Evolutionary conservation across 2,329 filamentous ascomycete genomes (phyloP), one percentile per base, ranked within the genome.

Genomic region (Calonectria pseudoreteaudii): DNA sequence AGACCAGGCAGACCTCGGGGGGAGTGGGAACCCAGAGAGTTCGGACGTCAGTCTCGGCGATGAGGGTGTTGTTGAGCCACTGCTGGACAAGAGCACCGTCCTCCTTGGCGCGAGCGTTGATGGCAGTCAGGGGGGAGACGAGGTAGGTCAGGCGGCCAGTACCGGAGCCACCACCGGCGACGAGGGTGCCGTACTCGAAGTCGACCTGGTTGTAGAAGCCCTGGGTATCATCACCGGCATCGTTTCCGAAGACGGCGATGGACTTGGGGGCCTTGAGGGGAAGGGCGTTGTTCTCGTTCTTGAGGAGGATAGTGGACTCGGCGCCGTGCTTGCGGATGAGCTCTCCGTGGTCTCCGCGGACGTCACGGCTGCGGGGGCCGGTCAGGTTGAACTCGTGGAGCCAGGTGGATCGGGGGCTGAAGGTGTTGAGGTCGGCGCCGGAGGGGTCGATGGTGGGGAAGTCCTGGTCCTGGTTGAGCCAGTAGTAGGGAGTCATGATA

Each of bases 231-330:
- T 80, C 87, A 83, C 8, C 86, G 23, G 86, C 87, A 18, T 87
- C 86, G 77, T 90, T 88, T 76, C 91, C 79, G 87, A 91, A 83
- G 86, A 90, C 77, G 82, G 89, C 85, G 88, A 92, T 83, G 84
- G 86, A 83, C 87, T 92, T 83, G 91, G 87, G 87, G 4, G 84
- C 84, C 79, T 88, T 88, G 47, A 91, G 85, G 0, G 93, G 93
- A 9, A 95, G 86, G 1, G 88, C 87, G 44, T 88, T 88, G 74
- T 88, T 88, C 36, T 85, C 85, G 84, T 96, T 96, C 88, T 96
- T 96, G 74, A 96, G 86, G 2, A 96, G 88, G 20, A 95, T 91
- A 16, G 90, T 93, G 26, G 93, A 93, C 71, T 83, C 84, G 18
- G 84, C 82, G 20, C 82, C 88, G 77, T 92, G 89, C 87, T 90